Evolutionary conservation across 2,329 filamentous ascomycete species (phyloP), one percentile per base, ranked within the genome.

Genomic region (Trichoderma koningii): DNA sequence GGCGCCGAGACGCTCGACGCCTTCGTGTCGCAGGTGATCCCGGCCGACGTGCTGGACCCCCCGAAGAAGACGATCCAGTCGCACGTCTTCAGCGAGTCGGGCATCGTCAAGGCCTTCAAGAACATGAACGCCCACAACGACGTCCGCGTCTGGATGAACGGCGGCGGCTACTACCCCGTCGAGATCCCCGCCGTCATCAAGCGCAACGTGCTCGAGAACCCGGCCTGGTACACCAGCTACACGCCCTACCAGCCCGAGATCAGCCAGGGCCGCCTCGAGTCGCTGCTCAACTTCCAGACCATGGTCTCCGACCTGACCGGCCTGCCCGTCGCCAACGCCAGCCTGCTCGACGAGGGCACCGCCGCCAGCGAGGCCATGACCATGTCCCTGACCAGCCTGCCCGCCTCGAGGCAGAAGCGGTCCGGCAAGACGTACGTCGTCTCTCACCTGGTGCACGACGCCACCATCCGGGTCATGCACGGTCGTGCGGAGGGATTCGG

Each of bases 191-290:
- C 92, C 64, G 93, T 97, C 65, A 96, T 98, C 76, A 92, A 95
- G 82, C 85, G 93, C 70, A 97, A 97, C 75, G 85, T 98, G 5
- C 81, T 98, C 66, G 93, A 98, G 82, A 94, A 90, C 76, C 94
- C 94, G 5, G 93, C 89, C 10, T 98, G 94, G 94, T 98, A 98
- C 77, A 98, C 94, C 47, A 97, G 93, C 79, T 97, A 98, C 77
- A 97, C 94, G 0, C 94, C 94, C 17, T 98, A 97, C 78, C 94
- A 98, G 80, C 90, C 94, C 2, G 94, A 98, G 80, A 97, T 98
- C 81, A 97, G 93, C 76, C 94, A 98, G 79, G 94, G 94, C 42
- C 88, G 94, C 63, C 79, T 98, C 68, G 92, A 97, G 82, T 96
- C 92, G 6, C 81, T 98, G 62, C 82, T 98, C 68, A 98, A 98